Evolutionary conservation across 495 filamentous ascomycete genomes (phyloP), one percentile per base, ranked within the genome.

Genomic region (Lophiostoma macrostomum): DNA sequence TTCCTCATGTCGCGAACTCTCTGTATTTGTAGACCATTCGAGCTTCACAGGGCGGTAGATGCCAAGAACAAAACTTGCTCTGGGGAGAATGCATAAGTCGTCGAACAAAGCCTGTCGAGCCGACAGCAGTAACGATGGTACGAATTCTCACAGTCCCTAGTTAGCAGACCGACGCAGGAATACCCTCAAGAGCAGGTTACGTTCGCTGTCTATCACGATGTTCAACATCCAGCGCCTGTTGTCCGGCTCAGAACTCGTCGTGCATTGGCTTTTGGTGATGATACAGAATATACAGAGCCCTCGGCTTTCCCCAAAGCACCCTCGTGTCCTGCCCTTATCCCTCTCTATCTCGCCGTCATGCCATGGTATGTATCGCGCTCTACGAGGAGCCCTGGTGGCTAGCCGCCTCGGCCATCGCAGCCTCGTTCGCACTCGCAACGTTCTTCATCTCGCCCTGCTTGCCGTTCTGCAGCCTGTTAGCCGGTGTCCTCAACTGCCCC

Each of bases 371-470:
- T 7, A 6, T 20, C n/a, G n/a, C n/a, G n/a, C 22, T 44, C 31
- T 53, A 53, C 22, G 47, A 45, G 11, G 36, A 44, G n/a, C n/a
- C n/a, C 22, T 20, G 6, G 32, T 24, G 8, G 31, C 22, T 28
- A 16, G 70, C 71, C 46, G 64, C 36, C 65, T 81, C 75, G 44
- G 74, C 79, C 62, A 80, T 71, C 16, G 83, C 76, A 39, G 74
- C 76, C 53, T 78, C 76, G 69, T 93, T 91, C 70, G 82, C 89
- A 25, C 81, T 73, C 53, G 79, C 83, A 48, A 96, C 70, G 65
- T 74, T 81, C 76, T 85, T 86, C 67, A 77, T 70, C 20, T 96
- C 91, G 73, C 90, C 86, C 76, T 95, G 90, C 81, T 96, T 97
- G 76, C 93, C 94, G 76, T 88, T 86, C 93, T 98, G 68, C 27